Evolutionary conservation across 257 asterid species (phyloP).

Genomic region (Jacaranda copaia): DNA sequence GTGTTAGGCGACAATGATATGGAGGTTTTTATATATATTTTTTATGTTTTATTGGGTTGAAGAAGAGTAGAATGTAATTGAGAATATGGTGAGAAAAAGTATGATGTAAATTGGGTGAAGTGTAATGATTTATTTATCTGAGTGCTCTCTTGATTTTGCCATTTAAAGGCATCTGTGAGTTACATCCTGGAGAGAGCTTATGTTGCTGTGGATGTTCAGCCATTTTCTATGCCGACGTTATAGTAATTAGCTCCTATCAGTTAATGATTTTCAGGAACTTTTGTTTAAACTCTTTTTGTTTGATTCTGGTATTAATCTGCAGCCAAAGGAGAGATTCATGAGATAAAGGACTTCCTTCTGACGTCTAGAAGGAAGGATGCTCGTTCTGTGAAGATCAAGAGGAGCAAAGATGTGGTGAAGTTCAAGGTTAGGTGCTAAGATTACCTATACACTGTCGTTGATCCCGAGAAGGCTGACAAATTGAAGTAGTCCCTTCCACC

Average conservation of each 20-base stretch:
- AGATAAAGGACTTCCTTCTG: constrained; percentile 65
- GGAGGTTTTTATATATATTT: not conserved
- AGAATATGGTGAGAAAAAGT: not conserved
- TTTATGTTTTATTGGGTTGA: not conserved
- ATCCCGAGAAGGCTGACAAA: constrained; percentile 57
- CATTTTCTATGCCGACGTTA: not conserved
- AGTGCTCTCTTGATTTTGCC: no score
- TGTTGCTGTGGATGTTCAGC: not conserved
- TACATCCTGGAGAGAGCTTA: no score
- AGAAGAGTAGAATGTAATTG: not conserved
- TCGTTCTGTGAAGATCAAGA: constrained; percentile 58
- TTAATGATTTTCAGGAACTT: not conserved
- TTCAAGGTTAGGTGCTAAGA: constrained; percentile 69
- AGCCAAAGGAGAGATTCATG: constrained; percentile 72
- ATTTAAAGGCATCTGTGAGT: not conserved
- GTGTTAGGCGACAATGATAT: not conserved
- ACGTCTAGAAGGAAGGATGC: constrained; percentile 73
- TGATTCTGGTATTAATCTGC: constrained; percentile 22
- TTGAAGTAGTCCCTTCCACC: constrained; percentile 72
- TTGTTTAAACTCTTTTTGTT: not conserved
- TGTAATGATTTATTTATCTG: not conserved
- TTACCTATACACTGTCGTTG: constrained; percentile 64
- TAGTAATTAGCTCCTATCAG: not conserved
- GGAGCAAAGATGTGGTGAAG: constrained; percentile 60
- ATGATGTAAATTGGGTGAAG: not conserved